These are phyloP conservation scores for Agaricus subrufescens DNA, from an alignment of 768 basidiomycete species.

Conservation along the genomic window DNA sequence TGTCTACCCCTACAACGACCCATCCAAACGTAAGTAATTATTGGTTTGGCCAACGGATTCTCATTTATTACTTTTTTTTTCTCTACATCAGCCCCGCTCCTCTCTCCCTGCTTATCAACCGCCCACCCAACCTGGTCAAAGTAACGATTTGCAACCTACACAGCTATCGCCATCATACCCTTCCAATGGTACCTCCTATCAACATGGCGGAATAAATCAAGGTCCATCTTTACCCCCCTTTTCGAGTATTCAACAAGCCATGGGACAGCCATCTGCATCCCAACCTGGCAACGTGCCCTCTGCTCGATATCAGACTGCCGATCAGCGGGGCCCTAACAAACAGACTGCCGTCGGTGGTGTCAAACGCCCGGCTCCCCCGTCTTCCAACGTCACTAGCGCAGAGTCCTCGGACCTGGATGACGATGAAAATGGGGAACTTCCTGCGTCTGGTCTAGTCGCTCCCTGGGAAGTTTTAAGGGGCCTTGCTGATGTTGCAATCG, in stretches of 20 bases:
- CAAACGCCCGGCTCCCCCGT: constrained; percentile 59
- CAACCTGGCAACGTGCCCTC: constrained; percentile 53
- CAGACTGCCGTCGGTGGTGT: constrained; percentile 29
- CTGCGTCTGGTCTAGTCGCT: constrained; percentile 76
- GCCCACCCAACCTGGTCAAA: constrained; percentile 23
- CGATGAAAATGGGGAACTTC: constrained; percentile 75
- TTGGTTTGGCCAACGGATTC: constrained; percentile 16
- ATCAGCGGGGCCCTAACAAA: constrained; percentile 26
- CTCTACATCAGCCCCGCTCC: constrained; percentile 30
- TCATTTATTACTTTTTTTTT: constrained; percentile 22
- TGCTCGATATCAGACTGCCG: constrained; percentile 50
- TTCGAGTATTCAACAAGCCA: constrained; percentile 54
- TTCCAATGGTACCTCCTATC: constrained; percentile 32
- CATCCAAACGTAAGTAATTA: constrained; percentile 37
- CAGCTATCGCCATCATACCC: constrained; percentile 37
- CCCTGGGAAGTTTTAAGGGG: constrained; percentile 85
- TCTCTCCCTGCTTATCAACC: constrained; percentile 30
- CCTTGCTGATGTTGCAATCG: constrained; percentile 75
- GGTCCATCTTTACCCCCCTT: constrained; percentile 66
- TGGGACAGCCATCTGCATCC: constrained; percentile 37
- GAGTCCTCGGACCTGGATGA: constrained; percentile 86
- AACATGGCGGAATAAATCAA: constrained; percentile 27
- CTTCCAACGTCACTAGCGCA: constrained; percentile 69
- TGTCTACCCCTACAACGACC: constrained; percentile 43
- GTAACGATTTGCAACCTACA: constrained; percentile 37